Percentiles rank a stretch among this genome's conserved stretches.
phyloP scores from a whole-genome alignment of 768 basidiomycete species.

The Paxillus rubicundulus region DNA sequence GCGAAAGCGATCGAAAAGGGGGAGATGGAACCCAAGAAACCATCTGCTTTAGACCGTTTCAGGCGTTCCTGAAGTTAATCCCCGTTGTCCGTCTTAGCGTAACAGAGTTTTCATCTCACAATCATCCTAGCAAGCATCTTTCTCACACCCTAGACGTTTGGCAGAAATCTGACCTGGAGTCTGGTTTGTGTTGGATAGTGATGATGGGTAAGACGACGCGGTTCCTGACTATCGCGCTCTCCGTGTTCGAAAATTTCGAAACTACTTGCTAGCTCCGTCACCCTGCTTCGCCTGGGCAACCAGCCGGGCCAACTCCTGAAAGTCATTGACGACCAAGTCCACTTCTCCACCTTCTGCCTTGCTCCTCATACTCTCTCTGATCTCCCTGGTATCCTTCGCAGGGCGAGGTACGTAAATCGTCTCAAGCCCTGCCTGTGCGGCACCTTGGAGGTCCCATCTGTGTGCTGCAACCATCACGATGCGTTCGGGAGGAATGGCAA shows the following conservation, averaged over 20 bases:
- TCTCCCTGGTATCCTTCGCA: conserved; percentile 39
- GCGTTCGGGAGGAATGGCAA: conserved; percentile 42
- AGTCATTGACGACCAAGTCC: conserved; percentile 52
- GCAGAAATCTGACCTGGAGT: no score
- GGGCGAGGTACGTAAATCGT: conserved; percentile 58
- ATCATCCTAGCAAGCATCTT: no score
- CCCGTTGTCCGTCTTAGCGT: neutral
- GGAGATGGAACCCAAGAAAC: conserved; percentile 26
- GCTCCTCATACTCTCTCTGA: conserved; percentile 33
- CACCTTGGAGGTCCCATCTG: conserved; percentile 52
- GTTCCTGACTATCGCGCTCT: no score
- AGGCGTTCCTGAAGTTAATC: conserved; percentile 18
- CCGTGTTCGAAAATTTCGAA: no score
- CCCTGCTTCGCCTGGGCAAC: conserved; percentile 13
- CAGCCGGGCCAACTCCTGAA: conserved; percentile 45
- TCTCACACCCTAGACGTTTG: no score
- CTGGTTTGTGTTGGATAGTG: no score
- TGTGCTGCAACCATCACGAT: conserved; percentile 69
- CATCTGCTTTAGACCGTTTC: conserved; percentile 38
- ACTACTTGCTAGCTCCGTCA: neutral
- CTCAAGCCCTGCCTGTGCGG: conserved; percentile 50
- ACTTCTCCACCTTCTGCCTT: conserved; percentile 58
- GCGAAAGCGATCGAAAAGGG: conserved; percentile 36
- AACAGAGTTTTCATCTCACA: no score
- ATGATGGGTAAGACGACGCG: no score